phyloP scores from a whole-genome alignment of 2,329 filamentous ascomycete species.

The Zasmidium citrigriseum region DNA sequence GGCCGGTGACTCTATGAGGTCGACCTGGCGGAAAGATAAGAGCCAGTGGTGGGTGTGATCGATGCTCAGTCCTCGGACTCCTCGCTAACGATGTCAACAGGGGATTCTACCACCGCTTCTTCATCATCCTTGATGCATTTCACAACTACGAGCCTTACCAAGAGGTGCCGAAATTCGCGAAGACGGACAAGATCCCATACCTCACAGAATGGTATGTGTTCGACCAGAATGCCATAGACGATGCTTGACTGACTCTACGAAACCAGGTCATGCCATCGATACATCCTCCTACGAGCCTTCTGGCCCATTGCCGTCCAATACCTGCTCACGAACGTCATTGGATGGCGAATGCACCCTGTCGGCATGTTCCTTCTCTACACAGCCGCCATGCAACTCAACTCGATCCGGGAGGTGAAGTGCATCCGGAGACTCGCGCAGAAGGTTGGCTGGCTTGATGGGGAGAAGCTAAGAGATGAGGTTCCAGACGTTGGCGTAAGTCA shows the following conservation, averaged over 20 bases:
- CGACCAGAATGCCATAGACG: not conserved
- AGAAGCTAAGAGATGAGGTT: constrained; percentile 44
- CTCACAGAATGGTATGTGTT: constrained; percentile 32
- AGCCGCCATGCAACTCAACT: constrained; percentile 40
- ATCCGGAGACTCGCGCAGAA: constrained; percentile 41
- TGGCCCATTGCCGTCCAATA: constrained; percentile 43
- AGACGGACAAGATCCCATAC: constrained; percentile 42
- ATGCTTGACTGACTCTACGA: not conserved
- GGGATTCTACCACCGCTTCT: constrained; percentile 19
- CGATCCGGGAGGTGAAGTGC: constrained; percentile 41
- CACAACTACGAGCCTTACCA: constrained; percentile 11
- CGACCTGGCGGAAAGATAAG: constrained; percentile 23
- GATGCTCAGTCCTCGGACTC: too few relatives aligned
- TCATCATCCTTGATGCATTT: constrained; percentile 19
- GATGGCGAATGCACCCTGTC: constrained; percentile 34
- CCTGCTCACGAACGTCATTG: constrained; percentile 33
- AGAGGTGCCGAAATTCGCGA: constrained; percentile 18
- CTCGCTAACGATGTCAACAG: too few relatives aligned
- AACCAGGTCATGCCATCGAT: constrained; percentile 34
- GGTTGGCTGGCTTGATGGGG: constrained; percentile 46
- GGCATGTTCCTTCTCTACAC: constrained; percentile 41
- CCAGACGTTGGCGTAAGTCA: constrained; percentile 36
- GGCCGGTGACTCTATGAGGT: constrained; percentile 26
- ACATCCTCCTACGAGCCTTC: constrained; percentile 41
- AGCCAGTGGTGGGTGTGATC: too few relatives aligned